Base-by-base conservation (phyloP, 306 rosid species). In the Quercus parvula region DNA sequence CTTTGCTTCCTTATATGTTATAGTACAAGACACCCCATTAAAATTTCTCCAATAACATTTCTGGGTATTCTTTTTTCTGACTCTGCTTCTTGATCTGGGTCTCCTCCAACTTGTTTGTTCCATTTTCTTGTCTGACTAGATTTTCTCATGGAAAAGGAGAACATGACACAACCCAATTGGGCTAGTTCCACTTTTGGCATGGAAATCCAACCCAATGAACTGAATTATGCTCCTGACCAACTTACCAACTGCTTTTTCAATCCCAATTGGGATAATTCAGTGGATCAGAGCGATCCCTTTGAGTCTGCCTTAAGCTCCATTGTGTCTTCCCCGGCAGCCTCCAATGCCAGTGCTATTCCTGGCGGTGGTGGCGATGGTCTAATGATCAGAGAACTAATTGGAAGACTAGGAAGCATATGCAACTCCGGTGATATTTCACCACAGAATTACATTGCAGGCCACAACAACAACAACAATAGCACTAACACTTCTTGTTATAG, bases 261-360 rank as follows among this genome's bases (percentile, higher is more conserved):
- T 59, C 76, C 82, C 57, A 86, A 84, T 80, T 86, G 90, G 90
- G 87, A 86, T 25, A 80, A 78, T 64, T 79, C 86, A 17, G 56
- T 88, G 89, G 91, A 88, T 78, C 91, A 88, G 75, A 81, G 77
- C 75, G 88, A 86, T 83, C 92, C 89, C 78, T 84, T 89, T 81
- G 92, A 84, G 79, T 89, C 90, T 66, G 88, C 88, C 56, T 46
- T 89, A 75, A 89, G 90, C 67, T 89, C 92, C 70, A 86, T 89
- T 61, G 90, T 86, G 20, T 89, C 92, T 24, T 89, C 92, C 33
- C 92, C 92, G 70, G 89, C 51, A 20, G 81, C 87, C 2, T 81
- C 89, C 61, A 75, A 80, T 63, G 83, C 80, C 30, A 75, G 78
- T 18, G 38, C 77, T 22, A 44, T 75, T 28, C 13, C 77, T 5